Percentiles rank a stretch among this genome's conserved stretches.
These are phyloP conservation scores for Pseudogymnoascus pannorum DNA, from an alignment of 2,329 filamentous ascomycete genomes.

Conservation along the genomic window DNA sequence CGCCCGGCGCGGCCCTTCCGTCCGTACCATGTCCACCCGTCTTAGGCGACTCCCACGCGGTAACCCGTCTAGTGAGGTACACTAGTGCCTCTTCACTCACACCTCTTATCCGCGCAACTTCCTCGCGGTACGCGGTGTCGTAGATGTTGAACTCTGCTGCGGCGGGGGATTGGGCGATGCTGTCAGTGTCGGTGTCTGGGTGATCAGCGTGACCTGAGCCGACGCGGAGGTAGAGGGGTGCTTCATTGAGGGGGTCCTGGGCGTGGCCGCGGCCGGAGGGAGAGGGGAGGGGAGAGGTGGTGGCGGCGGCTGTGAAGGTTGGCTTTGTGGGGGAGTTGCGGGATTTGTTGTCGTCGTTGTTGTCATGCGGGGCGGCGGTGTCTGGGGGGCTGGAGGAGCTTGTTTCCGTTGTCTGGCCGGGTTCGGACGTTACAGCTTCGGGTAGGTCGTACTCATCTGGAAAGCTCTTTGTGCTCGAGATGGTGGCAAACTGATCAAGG, in stretches of 20 bases:
- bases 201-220: conserved; percentile 54
- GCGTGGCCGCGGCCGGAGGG: conserved; percentile 42
- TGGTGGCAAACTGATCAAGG: conserved; percentile 10
- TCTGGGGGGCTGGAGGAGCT: neutral
- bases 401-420: neutral
- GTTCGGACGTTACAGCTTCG: neutral
- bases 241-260: conserved; percentile 55
- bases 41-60: conserved; percentile 21
- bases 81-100: conserved; percentile 45
- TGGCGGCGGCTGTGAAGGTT: neutral
- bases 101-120: conserved; percentile 64
- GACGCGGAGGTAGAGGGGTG: conserved; percentile 65
- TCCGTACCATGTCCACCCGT: no score
- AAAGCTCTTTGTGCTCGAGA: conserved; percentile 12
- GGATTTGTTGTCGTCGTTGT: neutral
- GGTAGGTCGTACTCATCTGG: neutral
- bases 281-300: neutral
- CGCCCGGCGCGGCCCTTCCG: neutral
- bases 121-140: conserved; percentile 76
- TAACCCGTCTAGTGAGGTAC: conserved; percentile 47
- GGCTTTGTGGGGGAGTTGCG: neutral
- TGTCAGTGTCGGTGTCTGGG: conserved; percentile 29
- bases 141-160: conserved; percentile 84
- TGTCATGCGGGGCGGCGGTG: neutral
- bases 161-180: conserved; percentile 78